Percentiles rank a stretch among this genome's conserved stretches.
Conservation (phyloP, 768 basidiomycete species). For the Neoboletus brunneissimus region DNA sequence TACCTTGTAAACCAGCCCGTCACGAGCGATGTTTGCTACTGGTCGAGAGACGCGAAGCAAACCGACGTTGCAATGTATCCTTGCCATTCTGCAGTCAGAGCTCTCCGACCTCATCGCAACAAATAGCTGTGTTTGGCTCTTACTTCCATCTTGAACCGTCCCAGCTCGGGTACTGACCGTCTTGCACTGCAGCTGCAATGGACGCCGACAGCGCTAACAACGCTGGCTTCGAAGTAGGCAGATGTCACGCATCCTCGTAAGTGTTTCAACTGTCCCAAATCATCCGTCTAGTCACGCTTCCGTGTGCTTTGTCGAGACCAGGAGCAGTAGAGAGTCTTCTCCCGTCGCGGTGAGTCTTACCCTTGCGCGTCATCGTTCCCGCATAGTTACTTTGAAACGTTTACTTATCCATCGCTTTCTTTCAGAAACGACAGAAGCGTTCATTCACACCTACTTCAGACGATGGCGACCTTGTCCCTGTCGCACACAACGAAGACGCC, state of each 20-base stretch:
- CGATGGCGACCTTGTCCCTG: conserved; percentile 44
- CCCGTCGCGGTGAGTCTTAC: conserved; percentile 41
- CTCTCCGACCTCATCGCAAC: not conserved
- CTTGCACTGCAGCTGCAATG: conserved; percentile 2
- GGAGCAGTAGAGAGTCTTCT: conserved; percentile 59
- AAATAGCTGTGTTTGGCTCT: not conserved
- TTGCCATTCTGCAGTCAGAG: not conserved
- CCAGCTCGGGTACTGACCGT: not conserved
- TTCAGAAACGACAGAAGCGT: conserved; percentile 43
- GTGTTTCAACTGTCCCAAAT: conserved; percentile 12
- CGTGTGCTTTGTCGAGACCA: conserved; percentile 22
- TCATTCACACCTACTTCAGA: conserved; percentile 54
- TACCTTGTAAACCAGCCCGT: not conserved
- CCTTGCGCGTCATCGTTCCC: not conserved
- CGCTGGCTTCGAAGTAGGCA: conserved; percentile 22
- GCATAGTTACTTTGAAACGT: not conserved
- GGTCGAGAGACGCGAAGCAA: not conserved
- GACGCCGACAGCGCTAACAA: conserved; percentile 27
- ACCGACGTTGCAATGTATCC: conserved; percentile 11
- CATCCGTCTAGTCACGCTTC: conserved; percentile 2
- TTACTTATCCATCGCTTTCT: not conserved
- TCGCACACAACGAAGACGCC: conserved; percentile 35
- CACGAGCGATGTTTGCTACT: not conserved
- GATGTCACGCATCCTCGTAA: conserved; percentile 40
- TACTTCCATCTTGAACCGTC: not conserved